Base-by-base conservation (phyloP, 257 asterid species). In the Ballota nigra region DNA sequence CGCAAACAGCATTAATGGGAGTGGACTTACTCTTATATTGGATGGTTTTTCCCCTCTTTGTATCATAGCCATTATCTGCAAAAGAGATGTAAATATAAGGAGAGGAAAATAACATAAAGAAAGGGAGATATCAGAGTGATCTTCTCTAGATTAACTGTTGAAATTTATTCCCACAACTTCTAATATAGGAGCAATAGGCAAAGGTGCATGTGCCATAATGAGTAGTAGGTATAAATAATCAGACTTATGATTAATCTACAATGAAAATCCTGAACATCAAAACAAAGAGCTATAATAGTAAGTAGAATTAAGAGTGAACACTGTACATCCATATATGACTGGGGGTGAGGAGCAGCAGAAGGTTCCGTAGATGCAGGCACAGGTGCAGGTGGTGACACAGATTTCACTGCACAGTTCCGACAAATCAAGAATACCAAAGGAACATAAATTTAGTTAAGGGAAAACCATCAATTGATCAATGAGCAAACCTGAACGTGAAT, bases 11-110 rank as follows among this genome's bases (percentile, higher is more conserved):
- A 62, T 66, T 13, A 31, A 13, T 60, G 19, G 62, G 31, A 29
- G 69, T 62, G 76, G 70, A 84, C 87, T 65, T 73, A 94, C 98
- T 83, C 96, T 85, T 73, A 95, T 86, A 75, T 92, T 92, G 70
- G 97, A 66, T 33, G 98, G 99, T 63, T 71, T 92, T 82, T 95
- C 99, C 77, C 99, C 99, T 83, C 96, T 85, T 75, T 88, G 89
- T 81, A 95, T 85, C 98, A 92, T 92, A 58, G 81, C 84, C 98
- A 95, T 81, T 73, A 95, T 88, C 99, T 95, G 94, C 79, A 77
- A 66, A 74, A 59, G 31, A 68, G 57, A 4, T 20, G 19, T 20
- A 6, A 55, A 43, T 70, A 36, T 83, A 40, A 75, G 75, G 12
- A 28, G 22, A 8, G 1, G 10, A 62, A 71, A 41, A 31, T 3